Percentiles rank a stretch among this genome's conserved stretches.
Evolutionary conservation across 2,329 filamentous ascomycete genomes (phyloP).

Genomic region (Cytospora leucostoma): DNA sequence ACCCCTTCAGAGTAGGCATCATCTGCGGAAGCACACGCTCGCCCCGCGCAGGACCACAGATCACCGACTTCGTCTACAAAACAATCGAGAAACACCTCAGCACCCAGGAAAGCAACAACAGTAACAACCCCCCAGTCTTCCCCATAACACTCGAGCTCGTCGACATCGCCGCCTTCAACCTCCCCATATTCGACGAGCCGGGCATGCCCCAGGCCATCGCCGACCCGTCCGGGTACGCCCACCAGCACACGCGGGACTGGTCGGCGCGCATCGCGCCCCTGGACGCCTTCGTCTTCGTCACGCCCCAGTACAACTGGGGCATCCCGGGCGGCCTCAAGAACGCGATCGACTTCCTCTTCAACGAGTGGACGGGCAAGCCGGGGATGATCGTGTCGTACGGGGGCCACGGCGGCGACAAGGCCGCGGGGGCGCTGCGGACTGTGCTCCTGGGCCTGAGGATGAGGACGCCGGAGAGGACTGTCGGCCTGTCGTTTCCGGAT

Average conservation of each 20-base stretch:
- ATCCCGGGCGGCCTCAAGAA: conserved; percentile 52
- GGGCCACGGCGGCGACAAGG: conserved; percentile 39
- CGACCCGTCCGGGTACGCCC: conserved; percentile 34
- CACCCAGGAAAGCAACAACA: not conserved
- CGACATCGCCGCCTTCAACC: conserved; percentile 37
- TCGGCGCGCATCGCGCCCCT: conserved; percentile 35
- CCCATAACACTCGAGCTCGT: conserved; percentile 32
- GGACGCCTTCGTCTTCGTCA: conserved; percentile 38
- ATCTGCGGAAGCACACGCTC: conserved; percentile 33
- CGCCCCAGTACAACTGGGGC: conserved; percentile 50
- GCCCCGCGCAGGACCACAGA: conserved; percentile 32
- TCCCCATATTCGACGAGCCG: conserved; percentile 42
- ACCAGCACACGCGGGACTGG: conserved; percentile 41
- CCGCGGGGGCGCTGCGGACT: conserved; percentile 32
- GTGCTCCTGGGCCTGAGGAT: conserved; percentile 32
- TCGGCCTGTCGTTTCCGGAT: conserved; percentile 32
- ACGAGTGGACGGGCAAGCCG: conserved; percentile 52
- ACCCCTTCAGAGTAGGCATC: conserved; percentile 31
- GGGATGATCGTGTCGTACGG: conserved; percentile 52
- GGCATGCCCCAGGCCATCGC: conserved; percentile 36
- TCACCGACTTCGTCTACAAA: conserved; percentile 30
- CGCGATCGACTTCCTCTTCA: conserved; percentile 53
- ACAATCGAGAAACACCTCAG: conserved; percentile 28
- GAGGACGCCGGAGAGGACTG: conserved; percentile 32
- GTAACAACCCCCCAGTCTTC: conserved; percentile 32